Evolutionary conservation across 441 rosid genomes (phyloP).

Genomic region (Metrosideros polymorpha): DNA sequence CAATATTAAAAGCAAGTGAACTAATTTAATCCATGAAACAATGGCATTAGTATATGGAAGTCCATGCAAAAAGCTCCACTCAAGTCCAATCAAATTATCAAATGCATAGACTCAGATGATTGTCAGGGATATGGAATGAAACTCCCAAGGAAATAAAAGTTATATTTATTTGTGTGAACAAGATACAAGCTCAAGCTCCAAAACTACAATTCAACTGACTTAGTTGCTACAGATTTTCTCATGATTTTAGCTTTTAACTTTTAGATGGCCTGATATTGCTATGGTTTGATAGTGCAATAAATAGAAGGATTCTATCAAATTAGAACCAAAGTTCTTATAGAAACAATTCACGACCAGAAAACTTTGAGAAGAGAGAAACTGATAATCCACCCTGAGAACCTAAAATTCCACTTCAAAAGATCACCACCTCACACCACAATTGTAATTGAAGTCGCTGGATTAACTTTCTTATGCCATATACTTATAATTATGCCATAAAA

Average conservation of each 20-base stretch:
- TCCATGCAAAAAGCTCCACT: not conserved
- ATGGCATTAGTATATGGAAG: not conserved
- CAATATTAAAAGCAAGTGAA: not conserved
- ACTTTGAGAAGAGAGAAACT: not conserved
- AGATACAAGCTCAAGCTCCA: not conserved
- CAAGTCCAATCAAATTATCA: not conserved
- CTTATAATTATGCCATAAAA: not conserved
- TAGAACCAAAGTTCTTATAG: not conserved
- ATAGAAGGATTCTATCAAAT: not conserved
- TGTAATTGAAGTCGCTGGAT: not conserved
- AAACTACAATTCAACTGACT: not conserved
- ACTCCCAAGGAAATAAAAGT: not conserved
- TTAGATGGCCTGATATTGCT: not conserved
- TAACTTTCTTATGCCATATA: not conserved
- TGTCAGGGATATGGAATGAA: not conserved
- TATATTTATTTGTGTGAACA: not conserved
- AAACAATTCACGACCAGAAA: not conserved
- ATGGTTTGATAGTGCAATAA: not conserved
- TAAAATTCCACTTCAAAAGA: not conserved
- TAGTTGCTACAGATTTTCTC: not conserved
- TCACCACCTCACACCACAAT: not conserved
- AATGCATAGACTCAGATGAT: not conserved
- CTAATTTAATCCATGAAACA: not conserved
- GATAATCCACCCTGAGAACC: not conserved
- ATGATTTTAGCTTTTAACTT: not conserved